Evolutionary conservation across 2,329 filamentous ascomycete species (phyloP), one percentile per base, ranked within the genome.

Genomic region (Fusarium succisae): DNA sequence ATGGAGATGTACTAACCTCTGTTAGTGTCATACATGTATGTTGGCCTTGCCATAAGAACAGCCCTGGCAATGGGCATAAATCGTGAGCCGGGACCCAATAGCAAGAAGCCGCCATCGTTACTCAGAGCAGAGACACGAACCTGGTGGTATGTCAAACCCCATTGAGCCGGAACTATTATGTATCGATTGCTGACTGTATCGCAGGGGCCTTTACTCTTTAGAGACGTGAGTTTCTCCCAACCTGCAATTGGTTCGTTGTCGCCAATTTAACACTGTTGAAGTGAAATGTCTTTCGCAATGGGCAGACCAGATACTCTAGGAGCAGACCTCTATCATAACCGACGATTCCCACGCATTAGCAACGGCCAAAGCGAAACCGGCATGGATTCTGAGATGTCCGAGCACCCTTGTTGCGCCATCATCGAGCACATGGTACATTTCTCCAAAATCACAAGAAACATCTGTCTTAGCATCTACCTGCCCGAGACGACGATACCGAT

Each of bases 141-240:
- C 1, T 56, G 53, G 53, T 56, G 53, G 53, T 51, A 32, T 50
- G 47, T 26, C 17, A 26, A 26, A 6, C 15, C 6, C 9, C 22
- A 0, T 9, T 20, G 24, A 45, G 11, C 26, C 12, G 0, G 1
- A 26, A 4, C 3, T 9, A 6, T 1, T 6, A 20, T 4, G 12
- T 5, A 26, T 26, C 24, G 10, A 13, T 45, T 45, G 18, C 44
- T 41, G 0, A 41, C 0, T 5, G 13, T n/a, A 22, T 41, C 13
- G 10, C 8, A 41, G 51, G 53, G 53, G 53, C 5, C 53, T 55
- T 11, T 55, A 55, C 8, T 55, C 53, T 3, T 13, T 55, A 8
- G 53, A 55, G 2, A 55, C 53, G 53, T 43, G 17, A 41, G 53
- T 55, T 20, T 39, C 5, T 15, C 20, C 4, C 8, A 4, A 13